Evolutionary conservation across 257 asterid genomes (phyloP).

Genomic region (Prunella vulgaris): DNA sequence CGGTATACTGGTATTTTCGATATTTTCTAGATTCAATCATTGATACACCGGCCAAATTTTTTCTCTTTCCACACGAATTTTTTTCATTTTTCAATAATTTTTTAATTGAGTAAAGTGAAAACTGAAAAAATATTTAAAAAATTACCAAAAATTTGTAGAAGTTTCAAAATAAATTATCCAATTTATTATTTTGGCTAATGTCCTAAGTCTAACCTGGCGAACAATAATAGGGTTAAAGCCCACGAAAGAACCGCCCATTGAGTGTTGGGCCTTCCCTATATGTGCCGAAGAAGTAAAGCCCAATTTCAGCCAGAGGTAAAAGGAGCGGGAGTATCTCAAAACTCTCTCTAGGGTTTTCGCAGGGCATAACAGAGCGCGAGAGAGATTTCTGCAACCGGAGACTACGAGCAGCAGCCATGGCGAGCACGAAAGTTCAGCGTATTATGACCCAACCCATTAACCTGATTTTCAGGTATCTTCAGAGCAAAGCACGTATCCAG

Average conservation of each 20-base stretch:
- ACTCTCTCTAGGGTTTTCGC: constrained; percentile 37
- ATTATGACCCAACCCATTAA: constrained; percentile 59
- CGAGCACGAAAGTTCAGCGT: constrained; percentile 52
- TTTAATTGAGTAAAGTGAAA: no score
- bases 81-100: no score
- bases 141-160: no score
- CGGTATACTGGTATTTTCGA: no score
- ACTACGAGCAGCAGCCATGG: constrained; percentile 40
- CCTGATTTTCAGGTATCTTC: constrained; percentile 64
- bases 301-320: not conserved
- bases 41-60: no score
- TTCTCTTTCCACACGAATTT: no score
- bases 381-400: constrained; percentile 16
- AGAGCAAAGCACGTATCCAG: constrained; percentile 66
- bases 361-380: constrained; percentile 12
- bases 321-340: not conserved
- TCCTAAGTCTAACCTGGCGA: no score
- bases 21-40: no score
- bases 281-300: not conserved
- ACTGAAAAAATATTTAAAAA: no score
- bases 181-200: no score
- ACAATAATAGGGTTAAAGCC: not conserved
- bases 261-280: not conserved
- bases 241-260: not conserved
- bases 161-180: no score